Percentiles rank a stretch among this genome's conserved stretches.
Evolutionary conservation across 2,329 filamentous ascomycete species (phyloP).

Genomic region (Ophiostoma sp.): DNA sequence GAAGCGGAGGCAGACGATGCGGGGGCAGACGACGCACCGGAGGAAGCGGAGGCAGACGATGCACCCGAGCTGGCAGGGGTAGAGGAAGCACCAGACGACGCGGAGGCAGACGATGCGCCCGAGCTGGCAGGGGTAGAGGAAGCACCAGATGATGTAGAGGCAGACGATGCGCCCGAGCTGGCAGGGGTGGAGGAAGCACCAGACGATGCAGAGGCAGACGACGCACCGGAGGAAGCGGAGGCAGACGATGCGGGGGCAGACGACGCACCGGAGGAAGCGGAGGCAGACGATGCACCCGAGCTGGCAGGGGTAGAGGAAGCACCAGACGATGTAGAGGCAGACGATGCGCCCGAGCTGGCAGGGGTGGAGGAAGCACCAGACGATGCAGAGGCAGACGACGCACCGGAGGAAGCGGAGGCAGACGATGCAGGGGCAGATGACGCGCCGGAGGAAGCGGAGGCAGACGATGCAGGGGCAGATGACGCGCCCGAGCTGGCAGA

Average conservation of each 20-base stretch:
- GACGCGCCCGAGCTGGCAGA: not conserved
- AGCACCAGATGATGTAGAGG: not conserved
- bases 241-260: not conserved
- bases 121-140: not conserved
- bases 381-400: not conserved
- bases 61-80: not conserved
- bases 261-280: not conserved
- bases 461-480: slow-evolving; percentile 1
- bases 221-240: slow-evolving; percentile 1
- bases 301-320: not conserved
- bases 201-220: slow-evolving; percentile 3
- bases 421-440: not conserved
- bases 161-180: not conserved
- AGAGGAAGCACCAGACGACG: not conserved
- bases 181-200: not conserved
- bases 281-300: not conserved
- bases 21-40: not conserved
- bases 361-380: not conserved
- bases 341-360: not conserved
- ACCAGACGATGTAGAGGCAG: not conserved
- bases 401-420: not conserved
- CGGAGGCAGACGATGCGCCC: not conserved
- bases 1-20: not conserved
- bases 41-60: not conserved
- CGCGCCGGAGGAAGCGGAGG: not conserved